Conservation (phyloP, 257 asterid species). For the Galeopsis tetrahit region DNA sequence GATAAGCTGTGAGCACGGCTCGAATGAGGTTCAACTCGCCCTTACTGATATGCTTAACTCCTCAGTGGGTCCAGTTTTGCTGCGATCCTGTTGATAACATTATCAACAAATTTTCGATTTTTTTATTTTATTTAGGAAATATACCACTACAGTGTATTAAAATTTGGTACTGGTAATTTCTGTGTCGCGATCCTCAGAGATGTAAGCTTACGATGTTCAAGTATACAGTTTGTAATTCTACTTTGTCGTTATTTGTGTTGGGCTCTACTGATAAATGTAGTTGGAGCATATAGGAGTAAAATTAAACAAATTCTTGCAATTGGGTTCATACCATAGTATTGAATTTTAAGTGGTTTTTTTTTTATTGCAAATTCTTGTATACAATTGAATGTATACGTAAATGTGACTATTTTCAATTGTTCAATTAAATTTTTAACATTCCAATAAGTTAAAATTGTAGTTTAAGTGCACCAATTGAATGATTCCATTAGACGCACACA, state of each 20-base stretch:
- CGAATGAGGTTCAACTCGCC: conserved; percentile 82
- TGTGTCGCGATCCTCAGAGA: neutral
- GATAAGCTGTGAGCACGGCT: conserved; percentile 91
- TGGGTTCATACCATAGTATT: too few relatives aligned
- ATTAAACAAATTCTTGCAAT: too few relatives aligned
- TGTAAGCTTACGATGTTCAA: neutral
- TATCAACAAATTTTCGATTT: conserved; percentile 28
- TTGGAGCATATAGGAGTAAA: too few relatives aligned
- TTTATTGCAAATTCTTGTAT: too few relatives aligned
- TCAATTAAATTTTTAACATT: too few relatives aligned
- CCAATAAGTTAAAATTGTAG: too few relatives aligned
- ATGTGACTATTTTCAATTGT: too few relatives aligned
- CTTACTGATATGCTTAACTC: conserved; percentile 78
- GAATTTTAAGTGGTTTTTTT: too few relatives aligned
- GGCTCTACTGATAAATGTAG: neutral
- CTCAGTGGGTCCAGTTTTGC: conserved; percentile 82
- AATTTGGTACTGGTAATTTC: conserved; percentile 39
- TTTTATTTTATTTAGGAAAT: conserved; percentile 45
- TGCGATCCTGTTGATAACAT: conserved; percentile 69
- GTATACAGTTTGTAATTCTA: neutral
- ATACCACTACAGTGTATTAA: conserved; percentile 44
- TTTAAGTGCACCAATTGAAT: too few relatives aligned
- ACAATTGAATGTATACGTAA: too few relatives aligned
- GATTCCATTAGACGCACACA: too few relatives aligned
- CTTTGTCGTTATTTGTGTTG: neutral